Evolutionary conservation across 192 early-diverging fungal genomes (phyloP), one percentile per base, ranked within the genome.

Genomic region (Lunasporangiospora selenospora): DNA sequence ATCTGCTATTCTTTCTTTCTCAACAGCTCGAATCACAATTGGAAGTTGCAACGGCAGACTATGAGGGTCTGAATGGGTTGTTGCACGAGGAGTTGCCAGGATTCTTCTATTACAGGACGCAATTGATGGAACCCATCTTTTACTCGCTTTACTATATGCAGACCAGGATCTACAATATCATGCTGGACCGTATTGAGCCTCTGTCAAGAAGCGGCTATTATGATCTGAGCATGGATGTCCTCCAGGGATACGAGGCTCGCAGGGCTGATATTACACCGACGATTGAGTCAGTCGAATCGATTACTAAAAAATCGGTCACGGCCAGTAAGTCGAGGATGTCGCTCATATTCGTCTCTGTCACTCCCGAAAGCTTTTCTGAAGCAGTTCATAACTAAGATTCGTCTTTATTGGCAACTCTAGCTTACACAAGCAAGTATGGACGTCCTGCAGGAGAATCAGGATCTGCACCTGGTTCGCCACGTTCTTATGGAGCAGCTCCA

Each of bases 51-150:
- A 89, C 88, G 4, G 69, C 89, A 40, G 92, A 95, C 59, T 99
- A 90, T 77, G 90, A 90, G 52, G 84, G 88, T 54, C 81, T 92
- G 58, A 95, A 97, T 77, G 87, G 90, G 30, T 67, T 88, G 59
- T 64, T 97, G 50, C 93, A 93, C 53, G 75, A 82, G 10, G 84
- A 98, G 58, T 78, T 99, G n/a, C 89, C 91, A 30, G 54, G 80
- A 19, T 89, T 98, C 60, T 85, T 99, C 48, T 83, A 82, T 16
- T 79, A 93, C 60, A 75, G 88, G 32, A 66, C 81, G 29, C 75
- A 86, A 47, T 92, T 98, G 61, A 91, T 96, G 33, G 93, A 96
- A 23, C 93, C 95, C 8, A 89, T 94, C 51, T 91, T 96, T 70
- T 75, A 90, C 51, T 83, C 87, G 31, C 88, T 98, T 53, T 99